Conservation (phyloP, 306 rosid species). For the Myrica gale region DNA sequence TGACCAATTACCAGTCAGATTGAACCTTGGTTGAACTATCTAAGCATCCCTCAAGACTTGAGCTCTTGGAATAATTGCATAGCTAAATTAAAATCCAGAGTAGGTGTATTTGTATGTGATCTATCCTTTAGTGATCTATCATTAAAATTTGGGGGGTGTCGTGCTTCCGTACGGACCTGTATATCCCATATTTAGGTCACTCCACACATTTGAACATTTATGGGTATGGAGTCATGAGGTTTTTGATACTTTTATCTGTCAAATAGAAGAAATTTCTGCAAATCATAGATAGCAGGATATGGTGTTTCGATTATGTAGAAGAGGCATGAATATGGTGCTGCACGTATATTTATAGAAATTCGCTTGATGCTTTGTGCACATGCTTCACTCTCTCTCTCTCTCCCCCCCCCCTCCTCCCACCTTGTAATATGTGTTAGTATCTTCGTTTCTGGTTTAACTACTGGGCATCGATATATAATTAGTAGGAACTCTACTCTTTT, state of each 20-base stretch:
- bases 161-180: background rate
- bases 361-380: background rate
- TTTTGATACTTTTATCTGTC: background rate
- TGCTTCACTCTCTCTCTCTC: slow-evolving; percentile 4
- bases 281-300: background rate
- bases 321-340: background rate
- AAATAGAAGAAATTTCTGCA: background rate
- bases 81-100: background rate
- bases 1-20: background rate
- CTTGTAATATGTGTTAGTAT: background rate
- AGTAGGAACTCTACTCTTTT: background rate
- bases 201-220: background rate
- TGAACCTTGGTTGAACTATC: background rate
- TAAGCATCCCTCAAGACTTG: background rate
- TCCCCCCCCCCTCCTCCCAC: background rate
- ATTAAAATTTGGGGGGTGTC: background rate
- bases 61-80: background rate
- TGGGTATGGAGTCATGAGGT: background rate
- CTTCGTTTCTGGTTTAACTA: background rate
- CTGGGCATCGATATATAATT: background rate
- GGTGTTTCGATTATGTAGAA: background rate
- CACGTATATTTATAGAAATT: background rate
- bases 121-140: background rate
- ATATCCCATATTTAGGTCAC: no score
- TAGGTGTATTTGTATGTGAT: background rate